Percentiles rank a stretch among this genome's conserved stretches.
These are phyloP conservation scores for Aspergillus uvarum DNA, from an alignment of 2,329 filamentous ascomycete species.

Conservation along the genomic window DNA sequence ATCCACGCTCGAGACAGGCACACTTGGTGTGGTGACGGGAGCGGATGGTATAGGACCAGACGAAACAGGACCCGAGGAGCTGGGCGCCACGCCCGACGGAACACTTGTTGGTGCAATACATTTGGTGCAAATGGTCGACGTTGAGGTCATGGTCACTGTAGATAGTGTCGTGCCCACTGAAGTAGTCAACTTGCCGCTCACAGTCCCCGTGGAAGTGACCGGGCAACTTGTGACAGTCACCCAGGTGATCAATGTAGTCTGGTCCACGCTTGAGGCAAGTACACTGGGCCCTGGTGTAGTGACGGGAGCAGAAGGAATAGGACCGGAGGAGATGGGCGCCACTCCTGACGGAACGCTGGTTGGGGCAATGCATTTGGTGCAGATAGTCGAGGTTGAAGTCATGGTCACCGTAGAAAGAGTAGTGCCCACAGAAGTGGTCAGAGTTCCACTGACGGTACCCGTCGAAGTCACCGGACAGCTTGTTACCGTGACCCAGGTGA, in stretches of 20 bases:
- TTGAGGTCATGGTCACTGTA: slow-evolving; percentile 11
- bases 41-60: neutral
- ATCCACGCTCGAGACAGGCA: slow-evolving; percentile 49
- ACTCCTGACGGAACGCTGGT: slow-evolving; percentile 4
- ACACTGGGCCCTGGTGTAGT: slow-evolving; percentile 2
- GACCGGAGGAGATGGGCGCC: slow-evolving; percentile 12
- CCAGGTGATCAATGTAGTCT: slow-evolving; percentile 18
- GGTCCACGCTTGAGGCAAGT: neutral
- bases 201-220: slow-evolving; percentile 12
- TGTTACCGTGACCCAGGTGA: slow-evolving; percentile 31
- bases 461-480: slow-evolving; percentile 33
- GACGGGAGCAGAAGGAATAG: neutral
- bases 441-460: slow-evolving; percentile 46
- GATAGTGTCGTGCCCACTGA: slow-evolving; percentile 12
- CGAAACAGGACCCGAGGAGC: neutral
- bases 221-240: slow-evolving; percentile 15
- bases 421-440: slow-evolving; percentile 54
- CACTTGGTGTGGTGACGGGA: slow-evolving; percentile 40
- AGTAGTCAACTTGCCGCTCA: slow-evolving; percentile 2
- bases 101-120: slow-evolving; percentile 1
- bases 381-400: slow-evolving; percentile 29
- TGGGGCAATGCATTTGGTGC: slow-evolving; percentile 19
- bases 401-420: slow-evolving; percentile 55
- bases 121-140: slow-evolving; percentile 4
- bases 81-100: neutral